These are phyloP conservation scores for Aspergillus biplanus DNA, from an alignment of 495 filamentous ascomycete species.

Conservation along the genomic window DNA sequence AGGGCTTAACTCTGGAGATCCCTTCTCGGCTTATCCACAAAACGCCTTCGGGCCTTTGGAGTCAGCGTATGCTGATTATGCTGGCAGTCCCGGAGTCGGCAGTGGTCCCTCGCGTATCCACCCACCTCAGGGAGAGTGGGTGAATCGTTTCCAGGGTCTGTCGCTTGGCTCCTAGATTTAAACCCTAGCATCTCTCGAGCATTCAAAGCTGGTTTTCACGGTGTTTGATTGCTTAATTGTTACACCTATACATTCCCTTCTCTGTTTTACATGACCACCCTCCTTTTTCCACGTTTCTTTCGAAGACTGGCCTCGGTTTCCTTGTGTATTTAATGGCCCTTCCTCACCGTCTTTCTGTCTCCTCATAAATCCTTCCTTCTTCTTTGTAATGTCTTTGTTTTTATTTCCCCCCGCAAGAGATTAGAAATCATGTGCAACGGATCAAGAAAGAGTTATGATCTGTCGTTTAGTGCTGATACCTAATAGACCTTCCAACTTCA, in stretches of 20 bases:
- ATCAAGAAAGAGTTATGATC: slow-evolving; percentile 33
- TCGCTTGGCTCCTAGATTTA: slow-evolving; percentile 50
- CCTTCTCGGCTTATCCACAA: slow-evolving; percentile 40
- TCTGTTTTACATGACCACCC: neutral
- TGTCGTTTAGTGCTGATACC: slow-evolving; percentile 36
- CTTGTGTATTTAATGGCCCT: slow-evolving; percentile 13
- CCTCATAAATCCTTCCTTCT: slow-evolving; percentile 13
- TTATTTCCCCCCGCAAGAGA: slow-evolving; percentile 22
- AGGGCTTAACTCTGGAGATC: slow-evolving; percentile 34
- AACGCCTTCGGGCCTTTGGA: slow-evolving; percentile 39
- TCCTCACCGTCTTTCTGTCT: slow-evolving; percentile 9
- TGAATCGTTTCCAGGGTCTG: slow-evolving; percentile 52
- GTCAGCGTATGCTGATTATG: slow-evolving; percentile 41
- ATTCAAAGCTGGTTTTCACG: neutral
- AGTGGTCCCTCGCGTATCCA: slow-evolving; percentile 40
- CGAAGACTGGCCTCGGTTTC: slow-evolving; percentile 9
- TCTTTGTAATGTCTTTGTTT: slow-evolving; percentile 20
- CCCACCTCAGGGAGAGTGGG: slow-evolving; percentile 47
- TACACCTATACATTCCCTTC: neutral
- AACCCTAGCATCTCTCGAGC: neutral
- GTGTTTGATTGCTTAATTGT: neutral
- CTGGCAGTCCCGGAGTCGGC: slow-evolving; percentile 25
- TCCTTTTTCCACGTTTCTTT: neutral
- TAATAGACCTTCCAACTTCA: slow-evolving; percentile 36
- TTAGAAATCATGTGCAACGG: slow-evolving; percentile 34